Evolutionary conservation across 345 rosid genomes (phyloP).

Genomic region (Carallia pectinifolia): DNA sequence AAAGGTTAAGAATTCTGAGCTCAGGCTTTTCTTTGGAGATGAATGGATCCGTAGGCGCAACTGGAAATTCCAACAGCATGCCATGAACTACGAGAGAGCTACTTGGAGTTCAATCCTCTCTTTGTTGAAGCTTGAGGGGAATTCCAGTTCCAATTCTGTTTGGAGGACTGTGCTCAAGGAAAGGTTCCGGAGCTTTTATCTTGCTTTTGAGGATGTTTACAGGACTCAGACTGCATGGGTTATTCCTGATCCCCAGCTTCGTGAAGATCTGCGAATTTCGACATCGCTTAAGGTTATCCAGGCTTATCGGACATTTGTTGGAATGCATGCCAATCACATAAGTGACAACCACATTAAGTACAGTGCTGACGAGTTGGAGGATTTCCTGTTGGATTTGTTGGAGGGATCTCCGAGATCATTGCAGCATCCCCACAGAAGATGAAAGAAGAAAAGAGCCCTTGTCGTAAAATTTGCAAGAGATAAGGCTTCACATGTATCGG

Average conservation of each 20-base stretch:
- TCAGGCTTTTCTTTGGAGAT: slow-evolving; percentile 58
- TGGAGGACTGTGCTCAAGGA: slow-evolving; percentile 57
- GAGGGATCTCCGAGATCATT: slow-evolving; percentile 71
- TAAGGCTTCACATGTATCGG: neutral
- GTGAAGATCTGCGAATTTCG: slow-evolving; percentile 72
- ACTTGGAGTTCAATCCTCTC: slow-evolving; percentile 71
- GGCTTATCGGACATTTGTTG: slow-evolving; percentile 67
- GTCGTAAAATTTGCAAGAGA: neutral
- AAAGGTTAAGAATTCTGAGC: slow-evolving; percentile 68
- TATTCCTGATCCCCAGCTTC: slow-evolving; percentile 57
- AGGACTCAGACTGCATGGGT: slow-evolving; percentile 73
- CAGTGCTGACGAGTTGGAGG: slow-evolving; percentile 67
- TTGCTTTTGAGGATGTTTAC: slow-evolving; percentile 79
- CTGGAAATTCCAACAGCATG: slow-evolving; percentile 77
- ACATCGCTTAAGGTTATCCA: slow-evolving; percentile 67
- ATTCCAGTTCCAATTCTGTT: slow-evolving; percentile 37
- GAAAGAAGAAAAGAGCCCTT: slow-evolving; percentile 5
- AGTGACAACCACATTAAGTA: slow-evolving; percentile 69
- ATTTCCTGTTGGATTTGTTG: slow-evolving; percentile 67
- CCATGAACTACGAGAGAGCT: slow-evolving; percentile 62
- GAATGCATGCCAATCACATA: slow-evolving; percentile 49
- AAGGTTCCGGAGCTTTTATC: slow-evolving; percentile 54
- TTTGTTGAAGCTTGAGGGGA: slow-evolving; percentile 63
- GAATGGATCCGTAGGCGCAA: slow-evolving; percentile 76
- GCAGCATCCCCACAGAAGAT: slow-evolving; percentile 52